Conservation (phyloP, 2,329 filamentous ascomycete species). For the Calonectria pseudoturangicola region DNA sequence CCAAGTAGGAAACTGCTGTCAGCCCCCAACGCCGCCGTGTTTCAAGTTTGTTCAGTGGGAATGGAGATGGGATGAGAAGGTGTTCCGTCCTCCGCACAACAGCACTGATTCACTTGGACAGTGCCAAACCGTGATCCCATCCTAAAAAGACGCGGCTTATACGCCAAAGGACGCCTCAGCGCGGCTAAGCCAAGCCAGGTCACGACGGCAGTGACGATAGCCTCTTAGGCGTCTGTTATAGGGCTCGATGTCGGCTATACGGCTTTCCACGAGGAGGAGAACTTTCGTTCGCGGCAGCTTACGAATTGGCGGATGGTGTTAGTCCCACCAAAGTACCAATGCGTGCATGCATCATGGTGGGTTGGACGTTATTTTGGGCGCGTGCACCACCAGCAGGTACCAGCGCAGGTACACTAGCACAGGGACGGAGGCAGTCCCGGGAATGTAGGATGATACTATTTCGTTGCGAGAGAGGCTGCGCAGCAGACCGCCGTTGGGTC, state of each 20-base stretch:
- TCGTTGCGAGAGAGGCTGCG: constrained; percentile 23
- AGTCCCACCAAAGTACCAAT: constrained; percentile 36
- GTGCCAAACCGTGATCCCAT: not conserved
- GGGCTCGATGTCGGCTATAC: constrained; percentile 13
- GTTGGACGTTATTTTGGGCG: constrained; percentile 28
- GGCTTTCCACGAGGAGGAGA: constrained; percentile 11
- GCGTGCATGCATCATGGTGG: constrained; percentile 22
- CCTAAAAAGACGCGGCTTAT: not conserved
- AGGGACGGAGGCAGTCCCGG: not conserved
- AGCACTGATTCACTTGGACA: not conserved
- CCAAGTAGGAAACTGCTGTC: constrained; percentile 20
- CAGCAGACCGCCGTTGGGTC: not conserved
- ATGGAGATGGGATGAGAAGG: constrained; percentile 30
- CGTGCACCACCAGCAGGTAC: constrained; percentile 16
- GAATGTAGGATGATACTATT: constrained; percentile 1
- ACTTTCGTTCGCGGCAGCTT: constrained; percentile 18
- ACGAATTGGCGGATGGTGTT: constrained; percentile 27
- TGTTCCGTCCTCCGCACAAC: not conserved
- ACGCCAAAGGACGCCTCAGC: constrained; percentile 12
- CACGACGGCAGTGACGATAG: constrained; percentile 4
- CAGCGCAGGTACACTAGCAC: not conserved
- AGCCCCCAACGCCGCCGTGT: constrained; percentile 18
- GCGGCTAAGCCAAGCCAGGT: constrained; percentile 11
- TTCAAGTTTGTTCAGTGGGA: constrained; percentile 43
- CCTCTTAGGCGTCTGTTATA: constrained; percentile 3